These are phyloP conservation scores for Quercus aquifolioides DNA, from an alignment of 306 rosid species.

Conservation along the genomic window DNA sequence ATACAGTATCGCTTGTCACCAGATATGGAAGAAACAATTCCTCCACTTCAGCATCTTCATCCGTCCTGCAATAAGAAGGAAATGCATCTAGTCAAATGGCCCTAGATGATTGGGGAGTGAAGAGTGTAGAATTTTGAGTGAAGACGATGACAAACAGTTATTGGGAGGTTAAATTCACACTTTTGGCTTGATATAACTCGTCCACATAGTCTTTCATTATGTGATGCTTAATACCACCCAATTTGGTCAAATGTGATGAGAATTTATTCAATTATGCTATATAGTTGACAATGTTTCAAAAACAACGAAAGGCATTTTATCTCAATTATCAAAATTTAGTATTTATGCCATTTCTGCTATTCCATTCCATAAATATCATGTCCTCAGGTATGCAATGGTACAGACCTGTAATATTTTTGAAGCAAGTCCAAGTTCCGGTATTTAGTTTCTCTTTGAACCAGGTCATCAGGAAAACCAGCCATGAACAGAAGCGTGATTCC, in stretches of 20 bases:
- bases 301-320: background rate
- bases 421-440: slow-evolving; percentile 73
- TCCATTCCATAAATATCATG: background rate
- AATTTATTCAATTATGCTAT: background rate
- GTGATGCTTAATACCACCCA: background rate
- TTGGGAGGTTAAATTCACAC: background rate
- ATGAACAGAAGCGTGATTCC: slow-evolving; percentile 81
- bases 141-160: background rate
- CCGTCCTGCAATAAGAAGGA: slow-evolving; percentile 51
- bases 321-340: background rate
- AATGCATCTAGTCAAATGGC: slow-evolving; percentile 8
- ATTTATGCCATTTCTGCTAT: background rate
- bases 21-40: slow-evolving; percentile 53
- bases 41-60: slow-evolving; percentile 67
- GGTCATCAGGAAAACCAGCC: slow-evolving; percentile 86
- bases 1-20: slow-evolving; percentile 38
- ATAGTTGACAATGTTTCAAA: background rate
- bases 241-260: background rate
- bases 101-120: background rate
- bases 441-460: slow-evolving; percentile 86
- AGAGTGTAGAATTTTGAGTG: background rate
- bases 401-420: slow-evolving; percentile 86
- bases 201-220: background rate
- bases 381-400: background rate
- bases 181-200: background rate